Percentiles rank a stretch among this genome's conserved stretches.
Evolutionary conservation across 2,329 filamentous ascomycete genomes (phyloP).

Genomic region (Beauveria varroae): DNA sequence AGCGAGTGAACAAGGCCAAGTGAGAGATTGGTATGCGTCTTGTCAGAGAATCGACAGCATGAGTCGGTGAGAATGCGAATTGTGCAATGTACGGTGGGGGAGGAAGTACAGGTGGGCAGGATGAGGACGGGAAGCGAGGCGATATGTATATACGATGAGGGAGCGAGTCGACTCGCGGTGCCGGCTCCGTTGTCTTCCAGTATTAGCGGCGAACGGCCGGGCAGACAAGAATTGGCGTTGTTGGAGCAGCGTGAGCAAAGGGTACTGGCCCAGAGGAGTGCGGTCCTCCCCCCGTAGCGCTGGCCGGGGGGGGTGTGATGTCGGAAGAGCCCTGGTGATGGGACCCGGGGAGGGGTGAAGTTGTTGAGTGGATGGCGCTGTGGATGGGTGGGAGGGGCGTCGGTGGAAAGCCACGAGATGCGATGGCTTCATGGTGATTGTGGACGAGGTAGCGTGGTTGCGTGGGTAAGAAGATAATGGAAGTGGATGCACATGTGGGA

Average conservation of each 20-base stretch:
- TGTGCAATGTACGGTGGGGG: constrained; percentile 3
- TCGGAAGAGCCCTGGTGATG: not conserved
- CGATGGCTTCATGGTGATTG: constrained; percentile 4
- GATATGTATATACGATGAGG: constrained; percentile 18
- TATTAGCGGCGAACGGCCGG: constrained; percentile 8
- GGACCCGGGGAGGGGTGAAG: not conserved
- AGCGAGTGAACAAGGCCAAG: constrained; percentile 4
- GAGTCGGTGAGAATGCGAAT: not conserved
- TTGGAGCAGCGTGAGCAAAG: not conserved
- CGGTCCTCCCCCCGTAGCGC: not conserved
- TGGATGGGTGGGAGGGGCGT: constrained; percentile 8
- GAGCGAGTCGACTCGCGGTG: constrained; percentile 5
- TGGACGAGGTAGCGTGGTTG: not conserved
- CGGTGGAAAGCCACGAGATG: constrained; percentile 7
- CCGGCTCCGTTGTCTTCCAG: constrained; percentile 4
- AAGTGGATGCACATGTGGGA: constrained; percentile 7
- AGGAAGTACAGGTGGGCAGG: constrained; percentile 6
- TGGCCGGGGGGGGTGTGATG: not conserved
- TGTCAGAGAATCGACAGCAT: not conserved
- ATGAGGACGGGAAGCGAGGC: constrained; percentile 14
- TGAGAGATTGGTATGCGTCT: not conserved
- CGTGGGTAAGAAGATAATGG: constrained; percentile 8
- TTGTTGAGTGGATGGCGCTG: not conserved
- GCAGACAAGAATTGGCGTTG: constrained; percentile 3
- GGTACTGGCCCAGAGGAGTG: not conserved